Evolutionary conservation across 2,329 filamentous ascomycete species (phyloP), one percentile per base, ranked within the genome.

Genomic region (Colletotrichum graminicola): DNA sequence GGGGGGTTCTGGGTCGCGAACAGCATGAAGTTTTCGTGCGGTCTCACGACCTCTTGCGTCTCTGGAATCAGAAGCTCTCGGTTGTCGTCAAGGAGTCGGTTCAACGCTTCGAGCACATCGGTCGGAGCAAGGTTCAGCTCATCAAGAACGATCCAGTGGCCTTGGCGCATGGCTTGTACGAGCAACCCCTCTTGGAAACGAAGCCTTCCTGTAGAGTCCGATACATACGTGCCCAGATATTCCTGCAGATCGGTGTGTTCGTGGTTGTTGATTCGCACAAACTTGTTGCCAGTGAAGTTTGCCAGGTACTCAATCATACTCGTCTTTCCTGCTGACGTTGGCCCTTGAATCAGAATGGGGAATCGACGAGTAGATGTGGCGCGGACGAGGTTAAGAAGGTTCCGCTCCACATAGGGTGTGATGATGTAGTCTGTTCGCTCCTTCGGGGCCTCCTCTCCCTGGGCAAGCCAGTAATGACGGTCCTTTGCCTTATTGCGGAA

Each of bases 281-380:
- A 99, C 78, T 93, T 96, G 79, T 99, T 97, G 4, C 97, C 96
- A 39, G 94, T 98, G 66, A 93, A 92, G 77, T 97, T 96, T n/a
- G 97, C 95, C 47, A 99, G 87, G 79, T 97, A 98, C 81, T 98
- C 95, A 52, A 99, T 97, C 96, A 99, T 99, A 81, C 95, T 98
- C 0, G 96, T 99, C 82, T 99, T 99, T 74, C 96, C 96, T 16
- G 95, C 93, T 6, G 97, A 99, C 0, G 96, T 99, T 16, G 97
- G 96, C 4, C 96, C 96, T 81, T 99, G 96, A 26, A 99, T 93
- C 12, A 99, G 86, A 60, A 99, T 94, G 0, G 96, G 97, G 79
- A 97, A 99, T 60, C 93, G 90, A 45, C 94, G 86, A 5, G 95
- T 99, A 0, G 95, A 98, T 21, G 94, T 94, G 3, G 96, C 97